Percentiles rank a stretch among this genome's conserved stretches.
phyloP scores from a whole-genome alignment of 345 rosid genomes.

The Eucalyptus shirleyi region DNA sequence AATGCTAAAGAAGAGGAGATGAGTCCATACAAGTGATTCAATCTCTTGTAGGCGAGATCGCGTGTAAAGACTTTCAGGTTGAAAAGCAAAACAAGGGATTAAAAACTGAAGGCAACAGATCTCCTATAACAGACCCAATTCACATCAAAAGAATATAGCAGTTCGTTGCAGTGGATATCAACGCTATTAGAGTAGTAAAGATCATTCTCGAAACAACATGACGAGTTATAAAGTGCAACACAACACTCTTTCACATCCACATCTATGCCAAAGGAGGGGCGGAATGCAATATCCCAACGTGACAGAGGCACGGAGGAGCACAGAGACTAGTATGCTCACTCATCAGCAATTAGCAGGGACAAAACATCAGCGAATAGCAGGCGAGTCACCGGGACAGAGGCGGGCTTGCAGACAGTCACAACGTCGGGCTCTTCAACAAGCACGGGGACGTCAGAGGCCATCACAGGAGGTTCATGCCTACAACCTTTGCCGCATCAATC shows the following conservation, averaged over 20 bases:
- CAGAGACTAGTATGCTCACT: neutral
- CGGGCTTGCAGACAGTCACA: conserved; percentile 79
- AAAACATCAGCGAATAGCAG: neutral
- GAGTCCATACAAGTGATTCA: neutral
- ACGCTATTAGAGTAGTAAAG: neutral
- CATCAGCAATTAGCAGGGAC: neutral
- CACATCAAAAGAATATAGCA: neutral
- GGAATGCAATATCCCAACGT: neutral
- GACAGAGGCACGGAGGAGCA: neutral
- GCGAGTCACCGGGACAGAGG: conserved; percentile 72
- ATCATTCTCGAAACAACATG: neutral
- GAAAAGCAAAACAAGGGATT: neutral
- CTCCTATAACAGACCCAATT: neutral
- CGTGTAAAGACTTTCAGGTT: neutral
- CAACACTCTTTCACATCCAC: neutral
- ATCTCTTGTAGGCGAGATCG: neutral
- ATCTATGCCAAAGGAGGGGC: neutral
- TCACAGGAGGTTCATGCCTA: conserved; percentile 95
- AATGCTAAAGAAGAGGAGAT: neutral
- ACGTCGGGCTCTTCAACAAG: conserved; percentile 68
- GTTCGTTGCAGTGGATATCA: neutral
- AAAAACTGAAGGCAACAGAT: neutral
- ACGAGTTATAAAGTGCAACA: neutral
- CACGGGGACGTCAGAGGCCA: conserved; percentile 43
- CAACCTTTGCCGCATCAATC: neutral